Base-by-base conservation (phyloP, 1,139 yeast species). In the Sugiyamaella sp. region DNA sequence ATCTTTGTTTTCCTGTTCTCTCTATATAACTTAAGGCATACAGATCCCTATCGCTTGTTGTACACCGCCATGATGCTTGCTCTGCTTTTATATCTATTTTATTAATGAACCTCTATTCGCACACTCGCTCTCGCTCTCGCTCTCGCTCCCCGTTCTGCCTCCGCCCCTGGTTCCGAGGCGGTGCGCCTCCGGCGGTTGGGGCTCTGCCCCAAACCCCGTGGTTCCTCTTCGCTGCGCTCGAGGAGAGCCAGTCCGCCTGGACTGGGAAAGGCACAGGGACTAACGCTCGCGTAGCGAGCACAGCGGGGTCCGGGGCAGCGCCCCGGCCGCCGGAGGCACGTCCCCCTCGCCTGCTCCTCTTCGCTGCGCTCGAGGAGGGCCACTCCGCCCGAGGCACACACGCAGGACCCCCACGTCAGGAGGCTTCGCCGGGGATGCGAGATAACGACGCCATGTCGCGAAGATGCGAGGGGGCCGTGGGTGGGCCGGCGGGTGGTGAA, bases 131-230 rank as follows among this genome's bases (percentile, higher is more conserved):
- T 29, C 14, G 8, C 14, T 12, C 35, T 12, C 35, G 35, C 35
- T 29, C 29, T 24, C n/a, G n/a, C n/a, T n/a, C n/a, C n/a, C n/a
- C n/a, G n/a, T n/a, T n/a, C 35, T 29, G 35, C 35, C 35, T n/a
- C n/a, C n/a, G n/a, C n/a, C n/a, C n/a, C n/a, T n/a, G n/a, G n/a
- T n/a, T n/a, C n/a, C n/a, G n/a, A n/a, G n/a, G n/a, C n/a, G n/a
- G n/a, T n/a, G n/a, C n/a, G n/a, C n/a, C n/a, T 29, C 35, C 35
- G 35, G 35, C 35, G 35, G 35, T 14, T 29, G 35, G 35, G 35
- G 35, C 35, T 29, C 14, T 14, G 35, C 35, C 35, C 35, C 35
- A 29, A 14, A 29, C 35, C 35, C 35, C 35, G 14, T 14, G 8
- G 35, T 14, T 29, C 35, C 35, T 29, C 35, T n/a, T 29, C 35